A percentile compares a stretch with the other conserved stretches of the same genome.
These are phyloP conservation scores for Boletus vermiculosoides DNA, from an alignment of 768 basidiomycete species.

Conservation along the genomic window DNA sequence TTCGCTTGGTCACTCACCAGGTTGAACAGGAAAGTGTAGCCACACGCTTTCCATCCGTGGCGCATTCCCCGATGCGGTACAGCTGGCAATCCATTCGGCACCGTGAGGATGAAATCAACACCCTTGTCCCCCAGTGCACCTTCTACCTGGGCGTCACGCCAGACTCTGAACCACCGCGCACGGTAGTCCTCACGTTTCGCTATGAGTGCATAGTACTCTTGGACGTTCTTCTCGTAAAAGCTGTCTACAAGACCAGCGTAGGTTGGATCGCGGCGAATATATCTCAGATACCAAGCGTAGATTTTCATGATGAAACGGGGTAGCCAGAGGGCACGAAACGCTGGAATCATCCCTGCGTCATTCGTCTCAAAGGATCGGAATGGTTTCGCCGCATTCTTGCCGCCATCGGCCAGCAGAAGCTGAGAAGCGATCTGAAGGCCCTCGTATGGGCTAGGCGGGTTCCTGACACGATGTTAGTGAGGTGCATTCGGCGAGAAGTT, in stretches of 20 bases:
- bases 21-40: constrained; percentile 68
- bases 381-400: constrained; percentile 36
- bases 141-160: constrained; percentile 28
- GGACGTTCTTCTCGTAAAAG: constrained; percentile 47
- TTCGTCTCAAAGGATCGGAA: constrained; percentile 44
- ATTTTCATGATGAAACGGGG: constrained; percentile 46
- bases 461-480: constrained; percentile 11
- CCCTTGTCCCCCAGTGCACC: constrained; percentile 36
- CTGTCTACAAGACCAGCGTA: constrained; percentile 54
- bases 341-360: constrained; percentile 46
- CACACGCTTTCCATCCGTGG: constrained; percentile 56
- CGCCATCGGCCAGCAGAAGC: constrained; percentile 51
- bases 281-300: constrained; percentile 51
- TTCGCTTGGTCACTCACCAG: constrained; percentile 39
- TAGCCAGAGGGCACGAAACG: constrained; percentile 40
- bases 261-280: constrained; percentile 49
- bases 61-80: constrained; percentile 51
- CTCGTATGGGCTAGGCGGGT: constrained; percentile 48
- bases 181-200: constrained; percentile 44
- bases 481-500: not conserved
- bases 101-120: constrained; percentile 63
- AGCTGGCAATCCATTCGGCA: constrained; percentile 61
- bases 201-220: constrained; percentile 51
- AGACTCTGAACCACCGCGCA: constrained; percentile 39
- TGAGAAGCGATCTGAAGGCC: constrained; percentile 53